Evolutionary conservation across 2,329 filamentous ascomycete genomes (phyloP).

Genomic region (Calonectria ilicicola): DNA sequence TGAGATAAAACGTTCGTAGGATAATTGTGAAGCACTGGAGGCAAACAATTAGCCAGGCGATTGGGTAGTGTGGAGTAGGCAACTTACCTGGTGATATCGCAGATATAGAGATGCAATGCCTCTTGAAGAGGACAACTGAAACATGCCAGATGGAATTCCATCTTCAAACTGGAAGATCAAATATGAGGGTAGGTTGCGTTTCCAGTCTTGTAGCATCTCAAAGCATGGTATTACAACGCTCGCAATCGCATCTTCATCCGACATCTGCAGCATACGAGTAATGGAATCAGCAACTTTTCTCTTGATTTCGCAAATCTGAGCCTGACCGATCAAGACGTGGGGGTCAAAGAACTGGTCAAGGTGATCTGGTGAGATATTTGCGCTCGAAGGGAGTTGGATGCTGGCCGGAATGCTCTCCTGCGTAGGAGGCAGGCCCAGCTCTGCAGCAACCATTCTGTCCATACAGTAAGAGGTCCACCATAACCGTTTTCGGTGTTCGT

Average conservation of each 20-base stretch:
- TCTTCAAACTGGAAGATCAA: constrained; percentile 12
- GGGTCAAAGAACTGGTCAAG: constrained; percentile 19
- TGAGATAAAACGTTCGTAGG: constrained; percentile 12
- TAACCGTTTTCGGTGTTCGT: constrained; percentile 16
- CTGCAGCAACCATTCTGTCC: constrained; percentile 21
- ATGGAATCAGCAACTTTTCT: constrained; percentile 6
- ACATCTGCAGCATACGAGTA: background rate
- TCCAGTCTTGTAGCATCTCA: constrained; percentile 9
- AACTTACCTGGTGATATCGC: constrained; percentile 18
- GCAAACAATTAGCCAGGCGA: background rate
- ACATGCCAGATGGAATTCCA: constrained; percentile 1
- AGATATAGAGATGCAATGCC: constrained; percentile 21
- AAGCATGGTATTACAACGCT: background rate
- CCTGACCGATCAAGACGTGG: constrained; percentile 2
- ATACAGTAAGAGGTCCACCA: constrained; percentile 26
- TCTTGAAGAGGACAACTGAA: constrained; percentile 13
- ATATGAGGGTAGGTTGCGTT: background rate
- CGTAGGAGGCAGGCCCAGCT: constrained; percentile 13
- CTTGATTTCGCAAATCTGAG: constrained; percentile 21
- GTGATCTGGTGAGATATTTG: background rate
- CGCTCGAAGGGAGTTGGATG: constrained; percentile 5
- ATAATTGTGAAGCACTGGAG: constrained; percentile 19
- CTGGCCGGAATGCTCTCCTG: background rate
- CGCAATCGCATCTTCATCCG: constrained; percentile 4
- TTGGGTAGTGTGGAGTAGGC: background rate